These are phyloP conservation scores for Penicillium cataractarum DNA, from an alignment of 495 filamentous ascomycete genomes.

Conservation along the genomic window DNA sequence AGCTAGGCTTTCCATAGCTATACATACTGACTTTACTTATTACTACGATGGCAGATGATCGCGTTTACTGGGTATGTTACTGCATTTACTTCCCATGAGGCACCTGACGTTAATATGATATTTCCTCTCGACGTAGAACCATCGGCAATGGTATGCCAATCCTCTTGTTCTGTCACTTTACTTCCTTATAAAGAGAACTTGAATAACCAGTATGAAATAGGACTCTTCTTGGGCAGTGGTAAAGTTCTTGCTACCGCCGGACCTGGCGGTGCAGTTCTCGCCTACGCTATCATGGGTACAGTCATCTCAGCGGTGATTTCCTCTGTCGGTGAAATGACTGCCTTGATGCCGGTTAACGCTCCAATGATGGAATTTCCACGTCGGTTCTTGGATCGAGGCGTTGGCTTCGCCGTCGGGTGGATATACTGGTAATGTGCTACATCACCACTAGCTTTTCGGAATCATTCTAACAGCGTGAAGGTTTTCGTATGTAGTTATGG, in stretches of 20 bases:
- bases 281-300: background rate
- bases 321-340: background rate
- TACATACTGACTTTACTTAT: background rate
- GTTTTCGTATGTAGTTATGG: background rate
- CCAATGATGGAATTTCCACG: background rate
- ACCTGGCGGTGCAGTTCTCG: background rate
- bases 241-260: background rate
- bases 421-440: background rate
- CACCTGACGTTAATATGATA: background rate
- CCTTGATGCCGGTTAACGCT: background rate
- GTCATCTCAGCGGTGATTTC: background rate
- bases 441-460: background rate
- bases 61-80: background rate
- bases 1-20: background rate
- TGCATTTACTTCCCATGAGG: background rate
- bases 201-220: background rate
- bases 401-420: background rate
- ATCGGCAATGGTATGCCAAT: background rate
- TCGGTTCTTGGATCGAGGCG: background rate
- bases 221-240: background rate
- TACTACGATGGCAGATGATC: background rate
- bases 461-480: background rate
- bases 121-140: background rate
- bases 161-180: background rate
- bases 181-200: background rate